Conservation (phyloP, 306 rosid genomes). For the Cicer cuneatum region DNA sequence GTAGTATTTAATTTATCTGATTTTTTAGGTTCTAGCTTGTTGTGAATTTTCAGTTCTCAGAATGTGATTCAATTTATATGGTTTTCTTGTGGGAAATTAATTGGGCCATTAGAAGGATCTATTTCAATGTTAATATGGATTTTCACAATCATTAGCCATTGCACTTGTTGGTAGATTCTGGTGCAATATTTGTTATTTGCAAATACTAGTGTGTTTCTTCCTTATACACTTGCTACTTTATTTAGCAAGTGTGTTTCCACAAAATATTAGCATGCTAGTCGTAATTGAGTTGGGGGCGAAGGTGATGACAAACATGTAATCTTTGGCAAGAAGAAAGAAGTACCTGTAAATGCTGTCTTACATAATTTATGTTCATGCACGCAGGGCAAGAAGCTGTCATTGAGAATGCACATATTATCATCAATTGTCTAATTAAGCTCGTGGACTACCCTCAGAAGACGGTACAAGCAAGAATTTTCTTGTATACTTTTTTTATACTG, state of each 20-base stretch:
- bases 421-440: constrained; percentile 67
- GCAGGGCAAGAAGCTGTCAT: constrained; percentile 77
- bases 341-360: constrained; percentile 32
- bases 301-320: constrained; percentile 21
- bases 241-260: constrained; percentile 37
- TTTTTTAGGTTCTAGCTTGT: constrained; percentile 10
- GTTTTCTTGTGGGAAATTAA: constrained; percentile 34
- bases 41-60: constrained; percentile 26
- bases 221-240: constrained; percentile 10
- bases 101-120: background rate
- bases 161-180: constrained; percentile 33
- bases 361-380: constrained; percentile 39
- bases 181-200: constrained; percentile 17
- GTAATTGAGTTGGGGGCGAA: constrained; percentile 9
- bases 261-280: constrained; percentile 12
- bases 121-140: background rate
- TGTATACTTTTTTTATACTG: constrained; percentile 34
- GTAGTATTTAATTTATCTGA: constrained; percentile 29
- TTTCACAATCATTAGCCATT: constrained; percentile 25
- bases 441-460: constrained; percentile 75
- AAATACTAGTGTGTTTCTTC: background rate
- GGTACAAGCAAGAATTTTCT: constrained; percentile 57
- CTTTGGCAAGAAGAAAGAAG: constrained; percentile 14
- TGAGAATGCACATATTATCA: constrained; percentile 71
- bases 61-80: constrained; percentile 23